phyloP scores from a whole-genome alignment of 495 filamentous ascomycete species.

The Tirmania nivea region DNA sequence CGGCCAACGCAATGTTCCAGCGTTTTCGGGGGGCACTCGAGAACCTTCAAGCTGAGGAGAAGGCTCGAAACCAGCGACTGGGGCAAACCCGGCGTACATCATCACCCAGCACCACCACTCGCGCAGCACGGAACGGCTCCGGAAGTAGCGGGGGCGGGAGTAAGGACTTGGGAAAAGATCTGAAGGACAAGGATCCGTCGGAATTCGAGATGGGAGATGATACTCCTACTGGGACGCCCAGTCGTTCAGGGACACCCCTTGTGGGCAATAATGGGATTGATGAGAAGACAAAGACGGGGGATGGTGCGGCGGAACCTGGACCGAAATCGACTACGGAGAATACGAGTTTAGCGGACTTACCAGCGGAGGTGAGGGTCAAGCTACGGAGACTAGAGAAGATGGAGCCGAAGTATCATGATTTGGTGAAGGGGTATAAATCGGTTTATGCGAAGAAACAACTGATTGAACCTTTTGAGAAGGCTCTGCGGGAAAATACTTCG shows the following conservation, averaged over 20 bases:
- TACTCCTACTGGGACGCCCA: constrained; percentile 6
- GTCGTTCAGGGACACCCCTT: constrained; percentile 11
- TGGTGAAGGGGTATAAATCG: constrained; percentile 72
- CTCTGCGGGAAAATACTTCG: constrained; percentile 75
- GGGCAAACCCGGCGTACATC: constrained; percentile 3
- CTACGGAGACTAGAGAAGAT: constrained; percentile 63
- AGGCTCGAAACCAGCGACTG: constrained; percentile 10
- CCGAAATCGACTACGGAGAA: not conserved
- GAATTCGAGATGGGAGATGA: constrained; percentile 17
- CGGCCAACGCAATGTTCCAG: constrained; percentile 9
- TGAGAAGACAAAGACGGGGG: not conserved
- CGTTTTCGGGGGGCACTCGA: constrained; percentile 14
- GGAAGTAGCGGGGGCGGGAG: constrained; percentile 1
- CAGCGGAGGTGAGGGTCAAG: constrained; percentile 47
- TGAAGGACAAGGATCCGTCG: constrained; percentile 10
- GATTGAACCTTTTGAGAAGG: constrained; percentile 84
- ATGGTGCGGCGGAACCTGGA: not conserved
- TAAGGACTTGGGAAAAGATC: not conserved
- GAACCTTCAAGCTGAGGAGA: constrained; percentile 16
- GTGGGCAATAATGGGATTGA: constrained; percentile 4
- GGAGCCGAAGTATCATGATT: constrained; percentile 69
- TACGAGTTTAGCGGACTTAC: constrained; percentile 31
- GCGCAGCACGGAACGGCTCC: not conserved
- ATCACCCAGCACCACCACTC: constrained; percentile 1
- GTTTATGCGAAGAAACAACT: constrained; percentile 64